Evolutionary conservation across 179 eudicot species (phyloP), one percentile per base, ranked within the genome.

Genomic region (Beta corolliflora): DNA sequence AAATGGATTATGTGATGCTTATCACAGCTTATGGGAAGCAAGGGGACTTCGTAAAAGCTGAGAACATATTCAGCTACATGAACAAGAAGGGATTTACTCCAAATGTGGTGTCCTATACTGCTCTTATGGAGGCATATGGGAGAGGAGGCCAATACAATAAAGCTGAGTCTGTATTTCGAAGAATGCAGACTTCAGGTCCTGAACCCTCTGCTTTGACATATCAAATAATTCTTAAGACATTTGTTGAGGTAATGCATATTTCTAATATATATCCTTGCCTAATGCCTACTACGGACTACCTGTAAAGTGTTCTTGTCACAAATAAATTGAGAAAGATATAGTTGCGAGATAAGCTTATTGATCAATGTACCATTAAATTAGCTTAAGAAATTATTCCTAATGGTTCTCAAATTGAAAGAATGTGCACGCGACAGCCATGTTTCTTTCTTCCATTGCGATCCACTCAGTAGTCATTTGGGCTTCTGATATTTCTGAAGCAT

Each of bases 71-170:
- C 56, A 81, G 90, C 76, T 88, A 86, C 91, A 94, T 95, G 89
- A 92, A 82, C 84, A 92, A 90, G 82, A 91, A 88, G 76, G 93
- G 94, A 4, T 90, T 88, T 83, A 72, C 88, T 45, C 91, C 93
- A 21, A 89, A 83, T 88, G 98, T 95, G 64, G 91, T 90, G 69
- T 88, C 99, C 65, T 84, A 93, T 84, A 95, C 99, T 79, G 98
- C 98, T 81, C 94, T 95, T 77, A 94, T 95, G 99, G 99, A 95
- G 89, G 97, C 99, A 73, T 94, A 95, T 87, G 99, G 99, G 71
- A 92, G 73, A 89, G 94, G 94, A 83, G 89, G 93, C 48, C 91
- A 92, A 75, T 92, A 87, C 85, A 89, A 84, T 82, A 88, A 88
- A 76, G 98, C 99, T 16, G 98, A 94, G 84, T 91, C 94, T 75